These are phyloP conservation scores for Aspergillus glaucus DNA, from an alignment of 2,329 filamentous ascomycete genomes.

Conservation along the genomic window DNA sequence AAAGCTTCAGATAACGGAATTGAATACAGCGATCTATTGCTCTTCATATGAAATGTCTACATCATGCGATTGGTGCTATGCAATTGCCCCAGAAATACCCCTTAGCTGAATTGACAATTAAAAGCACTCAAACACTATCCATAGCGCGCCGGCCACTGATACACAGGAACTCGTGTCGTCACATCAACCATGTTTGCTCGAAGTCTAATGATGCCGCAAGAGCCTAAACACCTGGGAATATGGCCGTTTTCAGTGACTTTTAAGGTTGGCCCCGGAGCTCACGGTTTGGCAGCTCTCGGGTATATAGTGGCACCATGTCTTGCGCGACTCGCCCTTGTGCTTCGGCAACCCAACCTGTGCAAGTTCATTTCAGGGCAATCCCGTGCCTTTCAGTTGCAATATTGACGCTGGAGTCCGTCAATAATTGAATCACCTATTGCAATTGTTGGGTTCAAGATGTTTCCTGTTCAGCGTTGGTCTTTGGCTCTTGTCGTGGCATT, in stretches of 20 bases:
- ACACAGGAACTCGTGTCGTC: slow-evolving; percentile 8
- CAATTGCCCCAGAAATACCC: too few species aligned
- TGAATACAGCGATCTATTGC: too few species aligned
- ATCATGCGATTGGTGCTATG: too few species aligned
- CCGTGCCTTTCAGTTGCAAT: background rate
- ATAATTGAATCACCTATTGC: background rate
- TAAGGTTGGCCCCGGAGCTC: background rate
- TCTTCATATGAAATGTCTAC: too few species aligned
- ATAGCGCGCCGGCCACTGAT: background rate
- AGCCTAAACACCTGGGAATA: slow-evolving; percentile 2
- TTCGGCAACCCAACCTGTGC: background rate
- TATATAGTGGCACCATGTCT: background rate
- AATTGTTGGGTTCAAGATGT: slow-evolving; percentile 8
- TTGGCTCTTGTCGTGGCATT: slow-evolving; percentile 11
- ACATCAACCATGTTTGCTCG: slow-evolving; percentile 3
- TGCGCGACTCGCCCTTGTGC: background rate
- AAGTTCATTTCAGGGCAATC: background rate
- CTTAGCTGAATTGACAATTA: too few species aligned
- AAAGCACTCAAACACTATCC: too few species aligned
- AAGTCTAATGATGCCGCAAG: background rate
- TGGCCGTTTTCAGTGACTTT: slow-evolving; percentile 2
- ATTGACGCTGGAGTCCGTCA: background rate
- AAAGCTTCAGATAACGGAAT: too few species aligned
- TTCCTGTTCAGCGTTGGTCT: slow-evolving; percentile 2
- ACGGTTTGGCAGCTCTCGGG: background rate